Base-by-base conservation (phyloP, 352 stramenopile genomes). In the Pythium plurisporium region DNA sequence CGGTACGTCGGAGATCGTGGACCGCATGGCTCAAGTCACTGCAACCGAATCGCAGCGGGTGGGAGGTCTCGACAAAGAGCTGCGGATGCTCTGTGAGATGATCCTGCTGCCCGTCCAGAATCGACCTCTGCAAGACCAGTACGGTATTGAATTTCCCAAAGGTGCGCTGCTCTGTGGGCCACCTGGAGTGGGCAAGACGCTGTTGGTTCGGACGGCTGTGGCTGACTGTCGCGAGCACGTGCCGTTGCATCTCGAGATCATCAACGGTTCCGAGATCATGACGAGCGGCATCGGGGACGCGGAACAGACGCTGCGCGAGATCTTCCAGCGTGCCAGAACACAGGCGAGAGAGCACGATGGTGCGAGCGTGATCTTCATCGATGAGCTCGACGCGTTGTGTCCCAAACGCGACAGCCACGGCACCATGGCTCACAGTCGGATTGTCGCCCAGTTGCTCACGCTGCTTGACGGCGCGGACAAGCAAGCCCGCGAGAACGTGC, bases 341-440 rank as follows among this genome's bases (percentile, higher is more conserved):
- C 70, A 84, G 50, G 55, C 54, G 8, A 14, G 20, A 5, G 56
- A 62, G 23, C 61, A 62, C 7, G 51, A 70, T 25, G 75, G 73
- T 19, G 73, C 75, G 0, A 74, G 65, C 14, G 79, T 90, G 52
- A 89, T 99, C 44, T 98, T 98, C 60, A 97, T 99, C 61, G 96
- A 99, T 60, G 94, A 98, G 42, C 62, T 99, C 4, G 96, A 99
- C 72, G 94, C 81, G 14, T 88, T 99, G 30, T 98, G 94, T 34
- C 94, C 94, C 5, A 96, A 96, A 55, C 87, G 95, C 53, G 86
- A 95, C 36, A 64, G 82, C 55, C 69, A 74, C 19, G 59, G 62
- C 14, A 60, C 60, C 38, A 79, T 70, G 25, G 69, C 73, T 2
- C 73, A 89, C 62, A 89, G 71, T 40, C 73, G 81, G 23, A 85